A percentile compares a stretch with the other conserved stretches of the same genome.
Conservation (phyloP, 768 basidiomycete genomes). For the Naganishia antarctica region DNA sequence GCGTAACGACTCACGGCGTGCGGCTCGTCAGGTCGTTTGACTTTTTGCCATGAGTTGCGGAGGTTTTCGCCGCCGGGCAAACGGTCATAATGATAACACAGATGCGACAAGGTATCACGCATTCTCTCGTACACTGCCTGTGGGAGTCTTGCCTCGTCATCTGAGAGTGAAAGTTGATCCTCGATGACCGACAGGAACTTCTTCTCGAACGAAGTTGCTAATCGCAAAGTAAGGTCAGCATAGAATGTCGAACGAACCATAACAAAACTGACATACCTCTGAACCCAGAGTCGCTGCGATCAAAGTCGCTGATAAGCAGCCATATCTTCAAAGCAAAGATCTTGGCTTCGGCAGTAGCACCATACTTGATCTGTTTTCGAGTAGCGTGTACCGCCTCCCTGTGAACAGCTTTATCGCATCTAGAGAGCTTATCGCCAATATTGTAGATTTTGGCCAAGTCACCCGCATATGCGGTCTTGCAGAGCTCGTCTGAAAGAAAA, state of each 20-base stretch:
- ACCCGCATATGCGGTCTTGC: slow-evolving; percentile 5
- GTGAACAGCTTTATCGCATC: slow-evolving; percentile 61
- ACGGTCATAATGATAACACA: slow-evolving; percentile 62
- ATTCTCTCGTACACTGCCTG: slow-evolving; percentile 78
- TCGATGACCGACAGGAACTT: slow-evolving; percentile 78
- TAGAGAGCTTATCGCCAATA: slow-evolving; percentile 75
- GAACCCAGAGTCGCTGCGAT: slow-evolving; percentile 60
- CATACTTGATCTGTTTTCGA: slow-evolving; percentile 73
- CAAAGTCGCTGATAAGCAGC: slow-evolving; percentile 85
- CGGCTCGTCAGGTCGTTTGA: slow-evolving; percentile 74
- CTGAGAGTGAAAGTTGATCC: slow-evolving; percentile 56
- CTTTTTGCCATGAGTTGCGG: slow-evolving; percentile 69
- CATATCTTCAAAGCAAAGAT: slow-evolving; percentile 55
- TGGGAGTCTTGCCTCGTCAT: slow-evolving; percentile 56
- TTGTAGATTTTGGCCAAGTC: slow-evolving; percentile 57
- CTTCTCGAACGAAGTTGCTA: slow-evolving; percentile 56
- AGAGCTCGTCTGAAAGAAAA: slow-evolving; percentile 19
- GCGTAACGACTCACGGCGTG: slow-evolving; percentile 58
- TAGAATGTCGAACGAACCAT: not conserved
- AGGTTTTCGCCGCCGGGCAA: slow-evolving; percentile 56
- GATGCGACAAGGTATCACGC: slow-evolving; percentile 73
- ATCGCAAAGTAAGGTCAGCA: slow-evolving; percentile 47
- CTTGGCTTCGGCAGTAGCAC: slow-evolving; percentile 28
- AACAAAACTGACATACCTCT: slow-evolving; percentile 53
- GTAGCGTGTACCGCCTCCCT: slow-evolving; percentile 80